Conservation (phyloP, 2,329 filamentous ascomycete species). For the Penicillium sp. region DNA sequence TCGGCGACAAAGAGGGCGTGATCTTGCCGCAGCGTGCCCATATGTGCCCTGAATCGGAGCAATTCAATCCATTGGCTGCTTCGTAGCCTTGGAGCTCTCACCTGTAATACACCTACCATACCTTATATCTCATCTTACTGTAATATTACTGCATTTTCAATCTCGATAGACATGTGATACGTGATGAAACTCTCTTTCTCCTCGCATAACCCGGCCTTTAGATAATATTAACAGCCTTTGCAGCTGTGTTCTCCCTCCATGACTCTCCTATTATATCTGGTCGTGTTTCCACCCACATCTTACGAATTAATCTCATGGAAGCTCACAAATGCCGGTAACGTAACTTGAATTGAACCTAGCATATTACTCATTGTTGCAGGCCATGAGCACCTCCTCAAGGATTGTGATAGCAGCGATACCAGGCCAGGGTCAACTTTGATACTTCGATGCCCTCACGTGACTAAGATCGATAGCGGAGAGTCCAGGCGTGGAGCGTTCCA, state of each 20-base stretch:
- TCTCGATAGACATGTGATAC: conserved; percentile 15
- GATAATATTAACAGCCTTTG: neutral
- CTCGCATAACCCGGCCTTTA: neutral
- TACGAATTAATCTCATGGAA: neutral
- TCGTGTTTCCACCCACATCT: neutral
- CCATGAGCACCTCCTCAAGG: neutral
- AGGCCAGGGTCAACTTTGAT: neutral
- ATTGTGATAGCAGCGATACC: neutral
- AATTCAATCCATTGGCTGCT: conserved; percentile 3
- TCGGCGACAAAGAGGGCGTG: conserved; percentile 41
- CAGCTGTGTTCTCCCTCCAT: neutral
- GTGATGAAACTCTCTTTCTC: neutral
- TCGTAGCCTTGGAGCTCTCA: neutral
- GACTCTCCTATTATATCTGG: neutral
- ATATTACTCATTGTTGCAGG: too few species aligned
- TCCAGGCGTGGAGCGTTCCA: conserved; percentile 20
- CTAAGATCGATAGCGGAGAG: neutral
- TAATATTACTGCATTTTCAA: conserved; percentile 23
- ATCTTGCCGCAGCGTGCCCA: conserved; percentile 47
- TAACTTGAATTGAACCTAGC: too few species aligned
- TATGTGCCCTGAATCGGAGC: conserved; percentile 25
- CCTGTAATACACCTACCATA: neutral
- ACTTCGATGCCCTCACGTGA: neutral
- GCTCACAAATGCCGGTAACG: too few species aligned
- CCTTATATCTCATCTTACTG: conserved; percentile 7